These are phyloP conservation scores for Solanum peruvianum DNA, from an alignment of 257 asterid species.

Conservation along the genomic window DNA sequence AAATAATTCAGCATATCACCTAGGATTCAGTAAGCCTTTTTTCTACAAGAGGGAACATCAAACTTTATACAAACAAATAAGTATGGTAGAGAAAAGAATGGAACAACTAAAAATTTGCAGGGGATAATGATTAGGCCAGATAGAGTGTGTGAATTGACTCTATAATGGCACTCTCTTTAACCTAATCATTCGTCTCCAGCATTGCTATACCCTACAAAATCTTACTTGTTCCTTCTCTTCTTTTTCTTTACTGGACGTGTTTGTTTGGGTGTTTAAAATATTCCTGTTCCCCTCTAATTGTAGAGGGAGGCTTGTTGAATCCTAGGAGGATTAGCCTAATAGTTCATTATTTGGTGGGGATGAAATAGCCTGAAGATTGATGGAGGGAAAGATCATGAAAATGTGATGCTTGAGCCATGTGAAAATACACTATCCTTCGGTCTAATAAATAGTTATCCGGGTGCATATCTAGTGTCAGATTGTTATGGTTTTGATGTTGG, in stretches of 20 bases:
- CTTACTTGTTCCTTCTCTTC: neutral
- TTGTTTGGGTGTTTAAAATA: neutral
- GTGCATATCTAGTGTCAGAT: neutral
- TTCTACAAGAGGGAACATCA: neutral
- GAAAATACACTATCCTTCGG: neutral
- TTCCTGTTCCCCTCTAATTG: neutral
- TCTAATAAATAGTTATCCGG: neutral
- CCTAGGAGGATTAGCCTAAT: neutral
- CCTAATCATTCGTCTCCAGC: neutral
- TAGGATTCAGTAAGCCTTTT: neutral
- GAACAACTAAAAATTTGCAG: neutral
- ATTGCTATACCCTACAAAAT: neutral
- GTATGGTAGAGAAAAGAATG: neutral
- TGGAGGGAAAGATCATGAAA: neutral
- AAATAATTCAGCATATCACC: neutral
- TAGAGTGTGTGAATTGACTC: neutral
- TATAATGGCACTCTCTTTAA: neutral
- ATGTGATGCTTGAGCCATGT: neutral
- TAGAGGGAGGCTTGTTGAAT: neutral
- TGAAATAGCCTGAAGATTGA: neutral
- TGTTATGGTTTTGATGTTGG: neutral
- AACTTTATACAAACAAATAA: neutral
- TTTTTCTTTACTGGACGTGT: neutral
- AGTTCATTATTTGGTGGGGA: neutral
- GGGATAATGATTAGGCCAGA: neutral